phyloP scores from a whole-genome alignment of 352 stramenopile species.

The Sclerospora graminicola region DNA sequence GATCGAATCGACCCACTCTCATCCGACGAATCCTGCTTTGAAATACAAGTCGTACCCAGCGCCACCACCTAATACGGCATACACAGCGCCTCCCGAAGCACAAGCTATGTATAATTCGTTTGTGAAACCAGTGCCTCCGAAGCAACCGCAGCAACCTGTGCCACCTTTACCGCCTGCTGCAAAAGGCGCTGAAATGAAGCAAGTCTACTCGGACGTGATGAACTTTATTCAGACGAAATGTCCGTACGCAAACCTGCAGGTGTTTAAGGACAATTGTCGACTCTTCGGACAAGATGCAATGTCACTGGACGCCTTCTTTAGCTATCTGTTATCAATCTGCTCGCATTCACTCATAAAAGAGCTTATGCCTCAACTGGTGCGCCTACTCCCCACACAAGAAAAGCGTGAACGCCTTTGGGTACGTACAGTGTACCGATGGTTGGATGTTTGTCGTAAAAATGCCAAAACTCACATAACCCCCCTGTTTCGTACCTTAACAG shows the following conservation, averaged over 20 bases:
- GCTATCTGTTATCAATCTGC: slow-evolving; percentile 76
- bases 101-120: slow-evolving; percentile 37
- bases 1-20: slow-evolving; percentile 28
- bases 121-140: slow-evolving; percentile 24
- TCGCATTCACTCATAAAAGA: slow-evolving; percentile 61
- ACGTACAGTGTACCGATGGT: slow-evolving; percentile 13
- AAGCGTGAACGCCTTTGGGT: slow-evolving; percentile 79
- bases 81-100: slow-evolving; percentile 25
- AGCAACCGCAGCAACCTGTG: slow-evolving; percentile 23
- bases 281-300: slow-evolving; percentile 81
- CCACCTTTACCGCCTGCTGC: slow-evolving; percentile 45
- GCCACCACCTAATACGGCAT: slow-evolving; percentile 25
- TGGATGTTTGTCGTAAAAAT: too few species aligned
- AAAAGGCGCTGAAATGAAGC: slow-evolving; percentile 63
- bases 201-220: slow-evolving; percentile 76
- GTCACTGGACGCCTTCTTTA: slow-evolving; percentile 75
- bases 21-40: slow-evolving; percentile 38
- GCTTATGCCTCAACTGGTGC: slow-evolving; percentile 70
- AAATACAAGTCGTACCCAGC: slow-evolving; percentile 56
- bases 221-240: slow-evolving; percentile 65
- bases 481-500: slow-evolving; percentile 8
- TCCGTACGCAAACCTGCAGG: slow-evolving; percentile 70
- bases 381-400: slow-evolving; percentile 71
- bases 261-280: slow-evolving; percentile 85
- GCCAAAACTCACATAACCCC: too few species aligned